phyloP scores from a whole-genome alignment of 768 basidiomycete genomes.

The Naematelia aurantialba region DNA sequence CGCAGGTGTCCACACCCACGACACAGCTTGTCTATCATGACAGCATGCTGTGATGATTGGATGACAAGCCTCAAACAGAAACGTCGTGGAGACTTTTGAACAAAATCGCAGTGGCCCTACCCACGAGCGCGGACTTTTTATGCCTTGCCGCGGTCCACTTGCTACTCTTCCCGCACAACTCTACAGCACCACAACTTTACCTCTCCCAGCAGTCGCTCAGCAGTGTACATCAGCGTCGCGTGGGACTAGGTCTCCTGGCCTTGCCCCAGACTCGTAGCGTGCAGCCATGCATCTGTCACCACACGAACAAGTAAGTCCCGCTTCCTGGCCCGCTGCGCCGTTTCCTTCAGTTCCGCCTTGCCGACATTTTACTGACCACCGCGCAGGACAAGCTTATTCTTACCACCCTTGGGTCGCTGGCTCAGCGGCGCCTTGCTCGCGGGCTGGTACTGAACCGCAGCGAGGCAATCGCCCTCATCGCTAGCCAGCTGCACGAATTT shows the following conservation, averaged over 20 bases:
- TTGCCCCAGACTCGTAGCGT: background rate
- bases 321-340: background rate
- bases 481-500: conserved; percentile 85
- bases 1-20: background rate
- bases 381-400: conserved; percentile 49
- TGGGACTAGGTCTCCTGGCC: no score
- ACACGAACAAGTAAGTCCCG: conserved; percentile 27
- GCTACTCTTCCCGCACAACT: background rate
- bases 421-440: conserved; percentile 92
- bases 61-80: no score
- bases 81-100: no score
- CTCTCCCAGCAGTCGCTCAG: no score
- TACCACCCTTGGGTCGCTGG: conserved; percentile 63
- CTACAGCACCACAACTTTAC: no score
- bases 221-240: no score
- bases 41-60: background rate
- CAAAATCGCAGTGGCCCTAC: no score
- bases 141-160: background rate
- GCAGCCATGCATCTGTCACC: conserved; percentile 34
- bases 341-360: background rate
- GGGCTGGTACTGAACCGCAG: conserved; percentile 80
- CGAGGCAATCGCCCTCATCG: conserved; percentile 85
- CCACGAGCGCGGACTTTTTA: background rate
- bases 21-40: background rate
- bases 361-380: background rate